These are phyloP conservation scores for Sarocladiaceae sp. DNA, from an alignment of 2,329 filamentous ascomycete genomes.

Conservation along the genomic window DNA sequence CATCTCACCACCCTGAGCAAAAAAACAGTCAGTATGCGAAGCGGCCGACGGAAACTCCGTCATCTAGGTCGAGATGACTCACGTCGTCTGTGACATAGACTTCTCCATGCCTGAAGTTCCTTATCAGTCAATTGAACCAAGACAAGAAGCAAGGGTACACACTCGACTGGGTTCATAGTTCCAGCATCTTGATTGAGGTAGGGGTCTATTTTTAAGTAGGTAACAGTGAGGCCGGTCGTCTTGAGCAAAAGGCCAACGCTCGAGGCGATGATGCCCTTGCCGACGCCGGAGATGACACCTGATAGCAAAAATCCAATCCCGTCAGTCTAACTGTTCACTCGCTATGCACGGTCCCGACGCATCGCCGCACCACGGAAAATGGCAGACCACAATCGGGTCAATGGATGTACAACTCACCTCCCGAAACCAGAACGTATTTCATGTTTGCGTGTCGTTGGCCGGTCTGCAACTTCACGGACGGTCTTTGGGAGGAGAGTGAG, in stretches of 20 bases:
- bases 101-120: constrained; percentile 8
- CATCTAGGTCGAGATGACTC: not conserved
- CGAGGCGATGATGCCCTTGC: constrained; percentile 34
- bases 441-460: constrained; percentile 41
- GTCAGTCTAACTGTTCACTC: constrained; percentile 6
- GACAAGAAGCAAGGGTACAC: not conserved
- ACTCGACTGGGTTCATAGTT: constrained; percentile 28
- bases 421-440: constrained; percentile 79
- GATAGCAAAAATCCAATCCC: constrained; percentile 8
- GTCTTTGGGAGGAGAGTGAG: constrained; percentile 10
- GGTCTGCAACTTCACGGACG: constrained; percentile 9
- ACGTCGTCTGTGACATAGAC: constrained; percentile 11
- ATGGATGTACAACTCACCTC: constrained; percentile 47
- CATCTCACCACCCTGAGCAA: constrained; percentile 22
- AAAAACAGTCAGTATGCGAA: not conserved
- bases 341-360: not conserved
- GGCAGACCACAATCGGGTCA: constrained; percentile 13
- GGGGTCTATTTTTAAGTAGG: constrained; percentile 45
- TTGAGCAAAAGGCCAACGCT: constrained; percentile 69
- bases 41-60: not conserved
- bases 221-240: constrained; percentile 72
- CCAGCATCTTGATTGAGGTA: constrained; percentile 35
- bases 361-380: constrained; percentile 11
- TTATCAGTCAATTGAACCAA: constrained; percentile 26
- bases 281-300: constrained; percentile 42